Base-by-base conservation (phyloP, 2,329 filamentous ascomycete genomes). In the Cercospora beticola region DNA sequence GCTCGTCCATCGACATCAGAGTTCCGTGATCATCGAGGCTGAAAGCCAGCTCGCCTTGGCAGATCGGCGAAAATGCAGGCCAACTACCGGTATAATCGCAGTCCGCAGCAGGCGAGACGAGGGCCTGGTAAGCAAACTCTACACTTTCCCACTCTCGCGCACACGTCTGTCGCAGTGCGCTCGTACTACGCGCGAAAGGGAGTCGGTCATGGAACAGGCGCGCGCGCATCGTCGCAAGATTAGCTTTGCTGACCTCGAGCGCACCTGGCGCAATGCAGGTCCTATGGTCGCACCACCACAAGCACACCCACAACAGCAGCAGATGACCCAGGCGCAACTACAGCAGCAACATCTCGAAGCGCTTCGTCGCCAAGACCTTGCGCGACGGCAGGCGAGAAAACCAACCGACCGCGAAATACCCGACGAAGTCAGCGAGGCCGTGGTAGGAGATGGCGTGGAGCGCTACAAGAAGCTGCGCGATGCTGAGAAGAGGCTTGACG, bases 361-460 rank as follows among this genome's bases (percentile, higher is more conserved):
- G 59, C 73, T 79, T 65, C 76, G 77, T 43, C 74, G 76, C 46
- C 81, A 85, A 72, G 87, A 88, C 56, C 86, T 84, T 73, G 85
- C 88, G 71, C 93, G 94, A 80, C 89, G 93, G 70, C 89, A 92
- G 74, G 93, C 92, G 77, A 89, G 90, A 78, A 96, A 94, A 81
- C 95, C 95, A 1, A 97, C 93, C 68, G 95, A 99, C 81, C 97
- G 93, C 85, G 95, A 93, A 75, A 89, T 99, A 28, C 94, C 95
- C 46, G 94, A 98, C 72, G 93, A 92, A 66, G 71, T 79, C 31
- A 86, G 97, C 56, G 94, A 96, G 74, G 87, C 91, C 71, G 88
- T 93, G 70, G 88, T 97, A 72, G 93, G 92, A 71, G 92, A 97
- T 79, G 90, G 91, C 46, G 93, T 91, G 56, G 85, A 90, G 77